Base-by-base conservation (phyloP, 495 filamentous ascomycete species). In the Chaetomium tenue region DNA sequence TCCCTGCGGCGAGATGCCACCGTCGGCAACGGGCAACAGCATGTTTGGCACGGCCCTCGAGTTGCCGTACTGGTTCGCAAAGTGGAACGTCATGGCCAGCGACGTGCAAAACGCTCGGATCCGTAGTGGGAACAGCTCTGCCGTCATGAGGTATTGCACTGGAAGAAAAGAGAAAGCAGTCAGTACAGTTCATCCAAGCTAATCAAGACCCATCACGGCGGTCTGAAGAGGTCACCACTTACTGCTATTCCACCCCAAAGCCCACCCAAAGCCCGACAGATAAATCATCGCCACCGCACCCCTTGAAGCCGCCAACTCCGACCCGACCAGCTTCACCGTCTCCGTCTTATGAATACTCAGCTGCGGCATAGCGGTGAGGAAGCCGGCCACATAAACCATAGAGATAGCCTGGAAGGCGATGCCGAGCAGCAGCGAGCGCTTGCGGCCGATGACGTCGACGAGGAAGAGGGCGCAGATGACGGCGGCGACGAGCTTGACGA, bases 111-210 rank as follows among this genome's bases (percentile, higher is more conserved):
- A 70, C 16, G 82, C 79, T 1, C 83, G 75, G 16, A 86, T 80
- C 18, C 81, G 77, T 13, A 90, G 76, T 2, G 89, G 89, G 75
- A 89, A 92, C 39, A 92, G 81, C 70, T 92, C 89, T 0, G 88
- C 86, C 25, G 87, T 90, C 54, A 91, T 79, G 2, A 92, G 81
- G 63, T 91, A 92, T 68, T 89, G 89, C 79, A 50, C 90, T 89
- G 5, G 79, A 82, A 53, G 20, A 22, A 47, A 5, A 20, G 44
- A 16, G 3, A 47, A 18, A 1, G n/a, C 8, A 5, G 18, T 50
- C 46, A 50, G 20, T 11, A 50, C n/a, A 5, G 20, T 8, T 11
- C 46, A 6, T 7, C 46, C 18, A 50, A 2, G 40, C 40, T 18
- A 6, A 18, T 18, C 15, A 44, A 44, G 13, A 11, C 3, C n/a